These are phyloP conservation scores for Byssothecium circinans DNA, from an alignment of 2,329 filamentous ascomycete genomes.

Conservation along the genomic window DNA sequence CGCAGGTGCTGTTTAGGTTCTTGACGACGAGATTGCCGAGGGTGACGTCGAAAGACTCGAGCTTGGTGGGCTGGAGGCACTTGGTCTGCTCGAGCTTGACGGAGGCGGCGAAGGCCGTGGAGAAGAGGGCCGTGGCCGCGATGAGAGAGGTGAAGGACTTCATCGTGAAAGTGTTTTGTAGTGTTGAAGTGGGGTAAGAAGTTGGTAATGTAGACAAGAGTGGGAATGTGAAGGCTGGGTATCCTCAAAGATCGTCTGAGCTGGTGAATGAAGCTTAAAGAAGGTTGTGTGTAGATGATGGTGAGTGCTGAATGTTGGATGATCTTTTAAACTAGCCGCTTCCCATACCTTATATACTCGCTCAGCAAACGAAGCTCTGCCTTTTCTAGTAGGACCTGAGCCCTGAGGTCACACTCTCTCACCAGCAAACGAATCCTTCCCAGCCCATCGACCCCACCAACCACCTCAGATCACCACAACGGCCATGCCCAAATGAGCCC, in stretches of 20 bases:
- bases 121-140: constrained; percentile 12
- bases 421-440: neutral
- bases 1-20: constrained; percentile 27
- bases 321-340: too few species aligned
- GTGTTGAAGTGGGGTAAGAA: neutral
- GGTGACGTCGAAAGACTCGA: constrained; percentile 17
- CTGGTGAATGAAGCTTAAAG: too few species aligned
- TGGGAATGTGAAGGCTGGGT: neutral
- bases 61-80: constrained; percentile 13
- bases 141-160: constrained; percentile 16
- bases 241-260: too few species aligned
- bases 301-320: neutral
- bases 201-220: neutral
- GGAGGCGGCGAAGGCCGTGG: constrained; percentile 15
- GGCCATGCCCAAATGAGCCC: neutral
- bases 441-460: neutral
- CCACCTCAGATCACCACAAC: neutral
- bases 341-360: too few species aligned
- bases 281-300: neutral
- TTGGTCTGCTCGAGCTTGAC: constrained; percentile 20
- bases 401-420: neutral
- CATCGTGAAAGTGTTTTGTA: constrained; percentile 16
- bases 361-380: too few species aligned
- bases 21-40: constrained; percentile 14
- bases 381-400: too few species aligned